Evolutionary conservation across 208 protist genomes (phyloP).

Genomic region (Tritrichomonas musculus): DNA sequence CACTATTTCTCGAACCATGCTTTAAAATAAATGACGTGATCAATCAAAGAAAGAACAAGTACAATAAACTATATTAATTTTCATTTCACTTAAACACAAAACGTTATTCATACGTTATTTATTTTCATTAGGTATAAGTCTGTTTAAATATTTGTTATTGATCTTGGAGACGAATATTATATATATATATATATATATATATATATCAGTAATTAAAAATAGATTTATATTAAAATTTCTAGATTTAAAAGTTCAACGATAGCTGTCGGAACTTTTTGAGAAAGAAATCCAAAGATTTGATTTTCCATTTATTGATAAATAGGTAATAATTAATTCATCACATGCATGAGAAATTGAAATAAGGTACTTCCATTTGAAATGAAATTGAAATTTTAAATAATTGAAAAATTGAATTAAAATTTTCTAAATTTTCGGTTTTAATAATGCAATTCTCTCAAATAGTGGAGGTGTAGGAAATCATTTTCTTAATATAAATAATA

Average conservation of each 20-base stretch:
- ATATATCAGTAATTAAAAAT: neutral
- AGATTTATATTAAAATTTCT: neutral
- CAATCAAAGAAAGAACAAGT: neutral
- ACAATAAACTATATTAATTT: neutral
- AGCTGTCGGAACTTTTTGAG: neutral
- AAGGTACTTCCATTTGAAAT: neutral
- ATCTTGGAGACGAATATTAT: neutral
- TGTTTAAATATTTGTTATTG: neutral
- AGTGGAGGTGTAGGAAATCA: too few relatives aligned
- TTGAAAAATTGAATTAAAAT: neutral
- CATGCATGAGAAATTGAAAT: neutral
- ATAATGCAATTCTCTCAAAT: too few relatives aligned
- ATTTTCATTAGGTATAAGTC: neutral
- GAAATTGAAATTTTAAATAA: neutral
- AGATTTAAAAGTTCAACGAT: neutral
- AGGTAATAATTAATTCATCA: neutral
- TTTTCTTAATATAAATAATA: too few relatives aligned
- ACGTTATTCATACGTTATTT: neutral
- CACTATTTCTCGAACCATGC: constrained; percentile 77
- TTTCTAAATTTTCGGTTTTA: neutral
- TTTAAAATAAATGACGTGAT: neutral
- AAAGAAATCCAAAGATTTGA: neutral
- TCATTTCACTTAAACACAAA: neutral
- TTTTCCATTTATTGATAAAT: neutral
- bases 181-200: neutral